Percentiles rank a stretch among this genome's conserved stretches.
These are phyloP conservation scores for Sclerotinia spermophila DNA, from an alignment of 2,329 filamentous ascomycete genomes.

Conservation along the genomic window DNA sequence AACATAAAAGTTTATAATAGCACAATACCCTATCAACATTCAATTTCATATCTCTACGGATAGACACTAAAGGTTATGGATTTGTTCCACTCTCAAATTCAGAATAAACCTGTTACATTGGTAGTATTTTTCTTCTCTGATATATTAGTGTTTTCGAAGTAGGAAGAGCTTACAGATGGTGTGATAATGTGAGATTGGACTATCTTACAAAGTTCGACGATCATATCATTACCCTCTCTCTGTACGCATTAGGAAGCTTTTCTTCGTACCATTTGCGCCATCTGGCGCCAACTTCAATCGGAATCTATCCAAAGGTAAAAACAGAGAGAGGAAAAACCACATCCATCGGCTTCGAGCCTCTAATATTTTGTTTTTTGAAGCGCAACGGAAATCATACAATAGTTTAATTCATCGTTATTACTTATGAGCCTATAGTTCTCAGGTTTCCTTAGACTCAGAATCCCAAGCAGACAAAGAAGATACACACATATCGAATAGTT, in stretches of 20 bases:
- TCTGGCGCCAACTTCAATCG: neutral
- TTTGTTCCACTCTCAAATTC: neutral
- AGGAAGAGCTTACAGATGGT: neutral
- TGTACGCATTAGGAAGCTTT: neutral
- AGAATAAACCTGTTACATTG: neutral
- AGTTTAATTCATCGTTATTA: neutral
- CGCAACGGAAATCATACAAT: neutral
- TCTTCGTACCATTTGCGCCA: neutral
- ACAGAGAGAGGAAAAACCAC: neutral
- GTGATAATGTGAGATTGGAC: neutral
- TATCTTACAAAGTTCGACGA: neutral
- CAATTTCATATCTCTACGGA: neutral
- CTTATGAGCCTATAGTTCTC: neutral
- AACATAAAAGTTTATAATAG: neutral
- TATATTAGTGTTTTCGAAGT: neutral
- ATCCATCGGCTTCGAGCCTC: neutral
- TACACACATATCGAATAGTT: neutral
- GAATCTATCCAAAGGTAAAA: neutral
- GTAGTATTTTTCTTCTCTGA: neutral
- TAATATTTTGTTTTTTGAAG: neutral
- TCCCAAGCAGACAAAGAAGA: neutral
- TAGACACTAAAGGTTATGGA: neutral
- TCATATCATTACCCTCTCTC: neutral
- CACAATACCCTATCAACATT: neutral
- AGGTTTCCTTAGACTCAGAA: neutral